Evolutionary conservation across 2,329 filamentous ascomycete species (phyloP).

Genomic region (Trichophyton mentagrophytes): DNA sequence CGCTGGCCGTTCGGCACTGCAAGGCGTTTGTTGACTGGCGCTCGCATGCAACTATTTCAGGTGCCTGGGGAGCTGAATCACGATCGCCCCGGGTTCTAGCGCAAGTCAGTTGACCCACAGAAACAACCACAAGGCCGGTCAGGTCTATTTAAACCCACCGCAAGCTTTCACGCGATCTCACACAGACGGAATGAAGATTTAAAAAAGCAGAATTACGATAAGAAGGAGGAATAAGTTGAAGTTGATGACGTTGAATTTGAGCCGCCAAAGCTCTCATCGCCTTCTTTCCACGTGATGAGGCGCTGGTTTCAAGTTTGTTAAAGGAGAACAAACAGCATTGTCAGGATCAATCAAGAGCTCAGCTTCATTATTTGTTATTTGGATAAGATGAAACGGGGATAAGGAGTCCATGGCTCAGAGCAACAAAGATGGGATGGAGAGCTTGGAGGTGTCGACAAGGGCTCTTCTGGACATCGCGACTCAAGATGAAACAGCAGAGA

Average conservation of each 20-base stretch:
- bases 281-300: not conserved
- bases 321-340: not conserved
- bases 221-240: not conserved
- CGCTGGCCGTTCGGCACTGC: not conserved
- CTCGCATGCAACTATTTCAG: not conserved
- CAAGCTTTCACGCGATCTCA: not conserved
- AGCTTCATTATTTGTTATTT: not conserved
- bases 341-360: not conserved
- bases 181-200: not conserved
- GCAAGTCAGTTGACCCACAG: conserved; percentile 3
- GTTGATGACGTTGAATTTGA: not conserved
- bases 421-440: conserved; percentile 20
- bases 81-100: not conserved
- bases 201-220: not conserved
- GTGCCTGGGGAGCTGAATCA: not conserved
- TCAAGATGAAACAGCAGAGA: conserved; percentile 32
- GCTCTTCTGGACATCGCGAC: conserved; percentile 29
- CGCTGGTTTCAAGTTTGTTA: not conserved
- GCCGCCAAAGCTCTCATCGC: not conserved
- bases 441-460: conserved; percentile 23
- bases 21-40: not conserved
- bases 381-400: not conserved
- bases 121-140: not conserved
- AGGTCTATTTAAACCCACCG: not conserved
- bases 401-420: conserved; percentile 23